A percentile compares a stretch with the other conserved stretches of the same genome.
Evolutionary conservation across 371 early-diverging fungal genomes (phyloP).

Genomic region (Mortierella sp.): DNA sequence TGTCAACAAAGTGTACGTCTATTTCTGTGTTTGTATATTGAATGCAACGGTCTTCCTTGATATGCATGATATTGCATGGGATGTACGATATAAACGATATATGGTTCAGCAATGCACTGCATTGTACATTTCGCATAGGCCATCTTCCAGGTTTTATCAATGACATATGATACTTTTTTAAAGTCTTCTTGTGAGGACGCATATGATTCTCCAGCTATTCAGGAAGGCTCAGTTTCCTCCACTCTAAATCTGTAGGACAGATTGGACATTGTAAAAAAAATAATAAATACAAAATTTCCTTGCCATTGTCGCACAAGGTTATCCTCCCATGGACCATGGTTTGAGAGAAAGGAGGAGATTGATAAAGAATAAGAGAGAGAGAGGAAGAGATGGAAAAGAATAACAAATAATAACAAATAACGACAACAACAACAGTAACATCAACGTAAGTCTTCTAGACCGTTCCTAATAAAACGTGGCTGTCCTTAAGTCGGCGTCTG

Average conservation of each 20-base stretch:
- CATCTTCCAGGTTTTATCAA: not conserved
- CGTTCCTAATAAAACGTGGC: too few species aligned
- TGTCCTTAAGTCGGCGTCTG: too few species aligned
- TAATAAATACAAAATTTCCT: not conserved
- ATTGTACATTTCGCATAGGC: constrained; percentile 3
- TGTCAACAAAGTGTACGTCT: not conserved
- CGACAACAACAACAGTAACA: not conserved
- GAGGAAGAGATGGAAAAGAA: not conserved
- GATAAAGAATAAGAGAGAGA: not conserved
- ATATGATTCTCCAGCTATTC: not conserved
- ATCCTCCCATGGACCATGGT: constrained; percentile 13
- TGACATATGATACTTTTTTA: constrained; percentile 2
- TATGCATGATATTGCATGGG: not conserved
- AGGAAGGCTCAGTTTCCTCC: too few species aligned
- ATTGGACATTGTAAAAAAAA: not conserved
- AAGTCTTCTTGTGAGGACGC: not conserved
- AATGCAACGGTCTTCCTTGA: not conserved
- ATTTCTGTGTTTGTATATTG: not conserved
- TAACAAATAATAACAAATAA: too few species aligned
- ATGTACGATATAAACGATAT: too few species aligned
- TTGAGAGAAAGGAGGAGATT: not conserved
- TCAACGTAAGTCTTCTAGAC: too few species aligned
- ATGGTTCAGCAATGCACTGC: not conserved
- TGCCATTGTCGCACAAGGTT: not conserved
- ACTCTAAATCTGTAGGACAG: not conserved